Conservation (phyloP, 257 asterid species). For the Salvia rosmarinus region DNA sequence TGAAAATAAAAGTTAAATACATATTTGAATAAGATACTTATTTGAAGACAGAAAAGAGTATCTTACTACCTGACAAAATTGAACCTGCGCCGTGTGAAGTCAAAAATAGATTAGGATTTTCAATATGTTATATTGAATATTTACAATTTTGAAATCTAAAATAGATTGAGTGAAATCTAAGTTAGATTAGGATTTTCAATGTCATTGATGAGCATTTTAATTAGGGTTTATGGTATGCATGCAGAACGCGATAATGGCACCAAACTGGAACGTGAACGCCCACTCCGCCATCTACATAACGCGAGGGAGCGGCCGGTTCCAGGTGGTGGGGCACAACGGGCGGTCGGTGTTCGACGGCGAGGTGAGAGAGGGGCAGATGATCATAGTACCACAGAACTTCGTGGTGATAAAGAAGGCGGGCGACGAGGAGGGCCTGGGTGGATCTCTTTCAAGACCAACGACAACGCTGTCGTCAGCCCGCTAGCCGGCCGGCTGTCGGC, state of each 20-base stretch:
- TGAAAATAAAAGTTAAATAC: no score
- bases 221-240: background rate
- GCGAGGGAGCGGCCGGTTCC: slow-evolving; percentile 54
- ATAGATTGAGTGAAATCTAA: no score
- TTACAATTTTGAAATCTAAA: no score
- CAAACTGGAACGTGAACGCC: slow-evolving; percentile 56
- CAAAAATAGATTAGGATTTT: no score
- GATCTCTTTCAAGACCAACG: slow-evolving; percentile 65
- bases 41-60: no score
- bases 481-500: slow-evolving; percentile 57
- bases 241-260: slow-evolving; percentile 57
- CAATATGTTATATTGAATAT: no score
- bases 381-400: slow-evolving; percentile 64
- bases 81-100: no score
- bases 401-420: slow-evolving; percentile 52
- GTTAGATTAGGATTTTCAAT: no score
- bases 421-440: slow-evolving; percentile 52
- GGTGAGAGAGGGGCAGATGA: slow-evolving; percentile 51
- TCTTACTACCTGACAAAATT: no score
- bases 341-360: slow-evolving; percentile 54
- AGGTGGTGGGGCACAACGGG: slow-evolving; percentile 50
- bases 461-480: slow-evolving; percentile 46
- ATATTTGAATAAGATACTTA: no score
- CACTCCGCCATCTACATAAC: slow-evolving; percentile 53
- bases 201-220: no score